These are phyloP conservation scores for Entophlyctis luteolus DNA, from an alignment of 192 early-diverging fungal genomes.

Conservation along the genomic window DNA sequence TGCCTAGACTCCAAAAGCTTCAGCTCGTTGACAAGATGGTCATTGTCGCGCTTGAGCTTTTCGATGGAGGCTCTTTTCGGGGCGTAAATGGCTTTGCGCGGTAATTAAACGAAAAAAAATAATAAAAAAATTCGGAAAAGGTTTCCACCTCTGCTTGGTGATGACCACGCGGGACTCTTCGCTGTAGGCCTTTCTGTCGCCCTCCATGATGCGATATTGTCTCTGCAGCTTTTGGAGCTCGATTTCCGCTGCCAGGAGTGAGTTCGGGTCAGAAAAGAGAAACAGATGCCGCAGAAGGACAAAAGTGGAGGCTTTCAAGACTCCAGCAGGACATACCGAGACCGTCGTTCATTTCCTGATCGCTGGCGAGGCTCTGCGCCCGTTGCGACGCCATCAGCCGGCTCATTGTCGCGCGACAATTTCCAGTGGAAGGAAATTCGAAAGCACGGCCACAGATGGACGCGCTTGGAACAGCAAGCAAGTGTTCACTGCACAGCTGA, in stretches of 20 bases:
- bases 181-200: slow-evolving; percentile 56
- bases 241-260: slow-evolving; percentile 41
- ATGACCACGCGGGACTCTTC: slow-evolving; percentile 54
- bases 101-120: neutral
- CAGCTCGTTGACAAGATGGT: slow-evolving; percentile 48
- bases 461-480: too few species aligned
- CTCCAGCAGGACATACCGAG: slow-evolving; percentile 31
- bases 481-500: too few species aligned
- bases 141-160: slow-evolving; percentile 50
- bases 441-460: too few species aligned
- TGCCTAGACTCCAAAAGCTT: slow-evolving; percentile 44
- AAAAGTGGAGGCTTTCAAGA: neutral
- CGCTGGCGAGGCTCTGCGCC: slow-evolving; percentile 40
- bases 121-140: too few species aligned
- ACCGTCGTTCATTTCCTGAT: slow-evolving; percentile 51
- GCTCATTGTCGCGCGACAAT: slow-evolving; percentile 22
- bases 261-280: neutral
- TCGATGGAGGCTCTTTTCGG: slow-evolving; percentile 43
- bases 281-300: neutral
- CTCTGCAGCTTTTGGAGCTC: slow-evolving; percentile 53
- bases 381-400: slow-evolving; percentile 30
- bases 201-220: slow-evolving; percentile 59
- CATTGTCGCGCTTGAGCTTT: slow-evolving; percentile 50
- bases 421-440: too few species aligned
- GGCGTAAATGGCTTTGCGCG: neutral